Base-by-base conservation (phyloP, 23 red algal species). In the Gracilaria gracilis region DNA sequence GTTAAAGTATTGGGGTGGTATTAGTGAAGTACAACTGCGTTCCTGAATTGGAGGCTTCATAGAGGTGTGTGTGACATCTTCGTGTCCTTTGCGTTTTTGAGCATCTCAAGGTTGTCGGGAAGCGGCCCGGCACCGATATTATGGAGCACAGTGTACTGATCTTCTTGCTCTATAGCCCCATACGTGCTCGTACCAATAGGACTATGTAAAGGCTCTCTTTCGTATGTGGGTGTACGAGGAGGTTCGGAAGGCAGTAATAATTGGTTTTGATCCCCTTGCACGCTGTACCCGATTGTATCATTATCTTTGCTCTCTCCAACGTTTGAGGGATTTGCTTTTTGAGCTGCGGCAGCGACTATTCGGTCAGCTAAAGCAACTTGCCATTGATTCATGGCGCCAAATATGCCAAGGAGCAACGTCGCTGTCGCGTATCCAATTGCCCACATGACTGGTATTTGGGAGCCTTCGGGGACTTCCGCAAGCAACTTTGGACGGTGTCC, bases 71-170 rank as follows among this genome's bases (percentile, higher is more conserved):
- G 72, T 77, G 72, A 46, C 21, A 25, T 3, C 50, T 77, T 77
- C 24, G 72, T 51, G 20, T 77, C 72, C 46, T 77, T 77, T 25
- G 72, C 72, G 42, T 77, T 77, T 31, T 77, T 77, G 72, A 77
- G 38, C 38, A 77, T 77, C 23, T 77, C 72, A 33, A 77, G 38
- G 25, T 51, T 77, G 40, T 49, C 72, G 7, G 79, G 79, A 62
- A 90, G 64, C 25, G 87, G 87, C 24, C 44, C 87, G 33, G 87
- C 87, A 39, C 87, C 87, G 5, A 90, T 47, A 48, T 90, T 90
- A 24, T 80, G 87, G 15, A 79, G 31, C 23, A 90, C 87, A 4
- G 75, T 79, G 32, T 90, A 90, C 24, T 66, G 71, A 34, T 90
- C 58, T 50, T 80, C 73, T 27, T 23, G 57, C 9, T 86, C 82